Base-by-base conservation (phyloP, 1,139 yeast genomes). In the Diutina ranongensis region DNA sequence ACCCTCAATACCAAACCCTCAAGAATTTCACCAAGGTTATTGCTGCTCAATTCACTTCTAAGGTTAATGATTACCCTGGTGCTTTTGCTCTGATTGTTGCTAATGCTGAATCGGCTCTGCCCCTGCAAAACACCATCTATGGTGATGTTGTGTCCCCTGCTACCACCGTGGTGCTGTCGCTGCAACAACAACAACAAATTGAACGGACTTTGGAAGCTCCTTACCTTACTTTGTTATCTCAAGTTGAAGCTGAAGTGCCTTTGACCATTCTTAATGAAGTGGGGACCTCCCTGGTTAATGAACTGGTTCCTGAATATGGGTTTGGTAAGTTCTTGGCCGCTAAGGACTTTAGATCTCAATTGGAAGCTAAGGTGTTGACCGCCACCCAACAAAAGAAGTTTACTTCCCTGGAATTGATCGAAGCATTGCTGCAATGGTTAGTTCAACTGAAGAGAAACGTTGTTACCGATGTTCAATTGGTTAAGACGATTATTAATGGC, bases 261-360 rank as follows among this genome's bases (percentile, higher is more conserved):
- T 67, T 86, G 52, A 68, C 74, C 46, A 63, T 88, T 41, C 71
- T 84, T 59, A 84, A 86, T 61, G 68, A 70, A 35, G 67, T 57
- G 51, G 52, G 58, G 36, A 56, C 67, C 25, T 54, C 55, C 9
- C 70, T 71, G 47, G 65, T 69, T 46, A 75, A 75, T 22, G 65
- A 70, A 40, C 66, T 79, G 16, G 74, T 71, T 51, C 97, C 97
- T 10, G 97, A 88, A 62, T 88, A 68, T 58, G 96, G 97, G 2
- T 86, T 75, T 54, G 98, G 98, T 62, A 68, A 78, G 34, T 87
- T 71, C 57, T 64, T 88, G 54, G 76, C 74, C 44, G 67, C 67
- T 40, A 72, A 78, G 55, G 78, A 80, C 55, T 68, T 73, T 51
- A 72, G 75, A 47, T 57, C 64, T 25, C 60, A 65, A 34, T 69